Base-by-base conservation (phyloP, 371 early-diverging fungal genomes). In the Haplosporangium sp. region DNA sequence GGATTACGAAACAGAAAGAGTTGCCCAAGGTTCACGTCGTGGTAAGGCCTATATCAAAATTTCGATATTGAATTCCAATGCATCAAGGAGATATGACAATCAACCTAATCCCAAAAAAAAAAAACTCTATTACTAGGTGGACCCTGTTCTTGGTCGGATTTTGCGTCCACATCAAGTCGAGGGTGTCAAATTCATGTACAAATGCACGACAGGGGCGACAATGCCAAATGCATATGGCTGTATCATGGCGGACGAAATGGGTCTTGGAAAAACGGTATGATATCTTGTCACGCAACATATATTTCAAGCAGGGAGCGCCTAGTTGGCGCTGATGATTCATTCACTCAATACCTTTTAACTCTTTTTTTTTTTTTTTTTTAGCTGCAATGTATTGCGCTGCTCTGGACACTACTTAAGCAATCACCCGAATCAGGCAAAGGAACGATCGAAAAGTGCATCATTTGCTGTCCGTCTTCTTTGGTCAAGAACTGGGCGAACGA, bases 191-290 rank as follows among this genome's bases (percentile, higher is more conserved):
- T 98, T 98, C 74, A 79, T 98, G 69, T 98, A 93, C 85, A 88
- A 94, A 45, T 98, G 99, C 82, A 89, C 92, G 0, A 97, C 96
- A 1, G 99, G 97, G 5, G 75, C 77, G 7, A 56, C 57, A 5
- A 53, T 63, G 62, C 60, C 73, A 11, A 79, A 83, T 67, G 85
- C 84, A 1, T 90, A 81, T 69, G 96, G 96, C 9, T 96, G 96
- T 74, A 98, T 98, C 63, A 97, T 98, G 97, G 99, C 99, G 4
- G 99, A 98, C 83, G 99, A 98, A 80, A 98, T 98, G 98, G 98
- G 98, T 37, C 83, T 98, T 14, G 98, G 98, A 23, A 98, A 98
- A 80, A 97, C 98, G 5, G 88, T 90, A 86, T 59, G 85, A 58
- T 7, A 43, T 13, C 29, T 5, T 38, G 41, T 67, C 40, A 9